Evolutionary conservation across 2,329 filamentous ascomycete genomes (phyloP).

Genomic region (Claviceps africana): DNA sequence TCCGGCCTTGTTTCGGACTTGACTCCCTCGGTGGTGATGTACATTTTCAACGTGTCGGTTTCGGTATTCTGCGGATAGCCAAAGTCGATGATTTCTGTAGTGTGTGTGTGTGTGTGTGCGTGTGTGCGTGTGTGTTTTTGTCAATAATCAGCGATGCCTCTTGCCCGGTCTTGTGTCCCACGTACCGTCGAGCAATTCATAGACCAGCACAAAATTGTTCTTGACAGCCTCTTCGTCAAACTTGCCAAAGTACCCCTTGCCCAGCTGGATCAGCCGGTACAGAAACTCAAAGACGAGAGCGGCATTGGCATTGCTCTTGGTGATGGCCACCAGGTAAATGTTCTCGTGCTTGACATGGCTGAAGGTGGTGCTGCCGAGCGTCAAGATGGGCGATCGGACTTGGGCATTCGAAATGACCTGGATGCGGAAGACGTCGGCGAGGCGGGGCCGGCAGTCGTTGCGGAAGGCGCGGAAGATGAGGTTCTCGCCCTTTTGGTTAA

Average conservation of each 20-base stretch:
- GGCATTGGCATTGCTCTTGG: conserved; percentile 97
- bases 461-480: conserved; percentile 98
- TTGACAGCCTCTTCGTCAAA: conserved; percentile 99
- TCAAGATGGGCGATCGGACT: conserved; percentile 93
- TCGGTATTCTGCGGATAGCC: conserved; percentile 98
- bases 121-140: not conserved
- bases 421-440: conserved; percentile 95
- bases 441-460: conserved; percentile 91
- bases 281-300: conserved; percentile 96
- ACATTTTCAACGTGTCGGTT: conserved; percentile 98
- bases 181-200: conserved; percentile 84
- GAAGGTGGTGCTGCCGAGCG: conserved; percentile 93
- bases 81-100: conserved; percentile 91
- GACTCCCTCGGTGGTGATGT: conserved; percentile 97
- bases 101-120: too few species aligned
- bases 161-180: not conserved
- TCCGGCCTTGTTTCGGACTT: conserved; percentile 78
- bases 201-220: conserved; percentile 98
- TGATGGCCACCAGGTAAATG: conserved; percentile 93
- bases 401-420: conserved; percentile 98
- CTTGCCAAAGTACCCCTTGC: conserved; percentile 94
- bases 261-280: conserved; percentile 78
- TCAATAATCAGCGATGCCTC: not conserved
- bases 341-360: conserved; percentile 99
- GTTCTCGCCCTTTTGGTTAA: conserved; percentile 99